Conservation (phyloP, 768 basidiomycete genomes). For the Podaxis carcinomalis region DNA sequence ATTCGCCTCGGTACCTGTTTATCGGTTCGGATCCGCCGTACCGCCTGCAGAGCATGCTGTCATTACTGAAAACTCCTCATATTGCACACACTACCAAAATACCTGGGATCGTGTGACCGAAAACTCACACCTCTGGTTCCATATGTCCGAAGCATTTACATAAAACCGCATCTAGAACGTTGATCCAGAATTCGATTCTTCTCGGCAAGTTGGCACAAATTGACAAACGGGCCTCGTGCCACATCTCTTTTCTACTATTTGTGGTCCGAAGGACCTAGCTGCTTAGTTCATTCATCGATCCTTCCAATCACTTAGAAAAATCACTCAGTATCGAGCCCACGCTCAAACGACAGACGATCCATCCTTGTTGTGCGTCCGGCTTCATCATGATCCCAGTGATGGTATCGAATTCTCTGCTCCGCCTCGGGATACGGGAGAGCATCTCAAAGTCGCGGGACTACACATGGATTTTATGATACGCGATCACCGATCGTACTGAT, state of each 20-base stretch:
- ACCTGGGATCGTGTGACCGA: constrained; percentile 9
- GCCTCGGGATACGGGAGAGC: no score
- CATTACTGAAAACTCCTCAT: not conserved
- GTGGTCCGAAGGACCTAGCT: no score
- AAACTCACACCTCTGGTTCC: not conserved
- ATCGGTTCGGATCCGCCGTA: not conserved
- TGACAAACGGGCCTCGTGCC: not conserved
- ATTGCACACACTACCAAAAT: constrained; percentile 12
- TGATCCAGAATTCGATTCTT: constrained; percentile 3
- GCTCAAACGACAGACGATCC: no score
- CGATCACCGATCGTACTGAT: not conserved
- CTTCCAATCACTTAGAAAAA: no score
- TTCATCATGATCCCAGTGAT: no score
- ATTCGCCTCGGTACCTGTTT: not conserved
- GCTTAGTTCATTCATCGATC: no score
- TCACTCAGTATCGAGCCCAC: no score
- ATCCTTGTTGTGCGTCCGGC: no score
- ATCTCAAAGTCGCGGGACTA: not conserved
- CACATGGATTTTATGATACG: not conserved
- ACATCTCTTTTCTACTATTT: not conserved
- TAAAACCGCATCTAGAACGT: not conserved
- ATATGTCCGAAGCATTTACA: not conserved
- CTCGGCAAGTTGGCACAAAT: not conserved
- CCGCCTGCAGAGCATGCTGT: not conserved
- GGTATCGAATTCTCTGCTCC: no score